Conservation (phyloP, 768 basidiomycete genomes). For the Trametes maxima region DNA sequence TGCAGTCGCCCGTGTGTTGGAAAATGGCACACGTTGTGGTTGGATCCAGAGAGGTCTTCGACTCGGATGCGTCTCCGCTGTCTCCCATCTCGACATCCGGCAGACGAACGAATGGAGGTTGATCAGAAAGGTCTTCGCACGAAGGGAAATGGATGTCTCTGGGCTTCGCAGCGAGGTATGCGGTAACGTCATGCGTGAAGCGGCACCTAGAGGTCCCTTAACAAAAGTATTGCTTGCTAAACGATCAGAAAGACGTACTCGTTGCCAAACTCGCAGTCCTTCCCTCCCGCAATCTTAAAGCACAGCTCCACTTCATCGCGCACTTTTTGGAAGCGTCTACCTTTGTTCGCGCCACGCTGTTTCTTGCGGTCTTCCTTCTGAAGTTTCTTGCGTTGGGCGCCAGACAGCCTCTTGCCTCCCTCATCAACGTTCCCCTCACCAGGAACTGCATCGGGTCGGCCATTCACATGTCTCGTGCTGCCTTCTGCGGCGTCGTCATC, state of each 20-base stretch:
- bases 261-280: conserved; percentile 68
- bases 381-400: conserved; percentile 45
- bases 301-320: conserved; percentile 84
- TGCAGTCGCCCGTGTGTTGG: conserved; percentile 71
- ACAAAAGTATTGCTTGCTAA: background rate
- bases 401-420: conserved; percentile 34
- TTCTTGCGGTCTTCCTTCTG: conserved; percentile 73
- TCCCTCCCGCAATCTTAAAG: conserved; percentile 73
- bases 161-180: conserved; percentile 78
- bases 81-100: conserved; percentile 32
- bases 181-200: conserved; percentile 73
- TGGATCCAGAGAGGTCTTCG: conserved; percentile 45
- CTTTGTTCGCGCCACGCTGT: conserved; percentile 81
- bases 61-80: conserved; percentile 22
- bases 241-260: conserved; percentile 45
- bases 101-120: conserved; percentile 53
- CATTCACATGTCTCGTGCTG: conserved; percentile 40
- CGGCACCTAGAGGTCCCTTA: conserved; percentile 57
- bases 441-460: conserved; percentile 14
- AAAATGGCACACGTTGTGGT: conserved; percentile 67
- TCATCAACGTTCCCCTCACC: conserved; percentile 21
- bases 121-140: conserved; percentile 41
- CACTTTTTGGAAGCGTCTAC: conserved; percentile 73
- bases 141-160: conserved; percentile 66
- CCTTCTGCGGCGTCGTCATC: conserved; percentile 73